Evolutionary conservation across 331 rosid species (phyloP).

Genomic region (Pyrus hybrid): DNA sequence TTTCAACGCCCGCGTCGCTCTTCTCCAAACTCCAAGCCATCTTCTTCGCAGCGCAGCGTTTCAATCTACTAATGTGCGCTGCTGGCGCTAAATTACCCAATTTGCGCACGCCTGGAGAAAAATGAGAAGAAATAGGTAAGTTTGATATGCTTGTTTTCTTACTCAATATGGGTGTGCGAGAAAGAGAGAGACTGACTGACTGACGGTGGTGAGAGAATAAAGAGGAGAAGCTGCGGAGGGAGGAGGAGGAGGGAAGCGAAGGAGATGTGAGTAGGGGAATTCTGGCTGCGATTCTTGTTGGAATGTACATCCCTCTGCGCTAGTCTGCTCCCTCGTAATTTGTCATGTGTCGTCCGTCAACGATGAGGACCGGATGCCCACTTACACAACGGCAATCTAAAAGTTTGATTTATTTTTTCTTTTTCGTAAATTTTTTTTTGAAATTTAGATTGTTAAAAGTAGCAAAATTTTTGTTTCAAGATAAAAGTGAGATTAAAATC

Average conservation of each 20-base stretch:
- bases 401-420: neutral
- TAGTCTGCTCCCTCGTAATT: neutral
- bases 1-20: conserved; percentile 28
- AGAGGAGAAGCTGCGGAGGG: conserved; percentile 35
- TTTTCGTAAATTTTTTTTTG: too few species aligned
- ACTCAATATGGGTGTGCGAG: neutral
- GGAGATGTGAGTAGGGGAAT: conserved; percentile 24
- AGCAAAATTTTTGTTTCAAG: too few species aligned
- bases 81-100: conserved; percentile 13
- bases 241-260: conserved; percentile 11
- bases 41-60: conserved; percentile 23
- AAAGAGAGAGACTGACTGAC: neutral
- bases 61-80: conserved; percentile 13
- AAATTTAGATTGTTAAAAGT: too few species aligned
- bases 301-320: conserved; percentile 11
- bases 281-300: conserved; percentile 24
- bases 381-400: neutral
- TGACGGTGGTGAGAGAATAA: conserved; percentile 10
- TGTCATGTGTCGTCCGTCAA: neutral
- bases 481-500: too few species aligned
- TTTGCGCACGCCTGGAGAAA: conserved; percentile 36
- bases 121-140: neutral
- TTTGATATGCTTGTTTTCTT: neutral
- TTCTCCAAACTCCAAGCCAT: conserved; percentile 47
- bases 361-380: neutral